Conservation (phyloP, 192 early-diverging fungal genomes). For the Geosiphon pyriformis region DNA sequence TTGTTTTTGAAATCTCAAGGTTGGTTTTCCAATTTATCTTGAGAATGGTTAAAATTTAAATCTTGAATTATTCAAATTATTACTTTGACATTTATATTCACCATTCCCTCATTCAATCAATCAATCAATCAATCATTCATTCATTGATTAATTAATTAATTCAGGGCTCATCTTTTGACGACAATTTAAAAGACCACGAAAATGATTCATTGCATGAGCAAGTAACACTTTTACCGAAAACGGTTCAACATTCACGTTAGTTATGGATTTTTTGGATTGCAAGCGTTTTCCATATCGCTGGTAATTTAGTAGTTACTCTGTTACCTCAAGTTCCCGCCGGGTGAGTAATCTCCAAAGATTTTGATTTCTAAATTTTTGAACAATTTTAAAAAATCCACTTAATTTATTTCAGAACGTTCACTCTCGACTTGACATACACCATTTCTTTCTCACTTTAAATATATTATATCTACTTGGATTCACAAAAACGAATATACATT, state of each 20-base stretch:
- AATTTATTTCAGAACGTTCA: not conserved
- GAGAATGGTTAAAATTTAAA: too few relatives aligned
- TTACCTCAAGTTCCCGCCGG: too few relatives aligned
- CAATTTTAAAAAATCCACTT: too few relatives aligned
- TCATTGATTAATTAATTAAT: too few relatives aligned
- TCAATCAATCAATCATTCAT: not conserved
- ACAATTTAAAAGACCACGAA: not conserved
- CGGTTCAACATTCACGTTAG: not conserved
- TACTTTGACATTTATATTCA: not conserved
- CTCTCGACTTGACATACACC: not conserved
- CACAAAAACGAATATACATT: conserved; percentile 12
- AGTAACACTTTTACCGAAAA: not conserved
- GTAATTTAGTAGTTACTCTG: not conserved
- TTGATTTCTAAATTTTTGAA: not conserved
- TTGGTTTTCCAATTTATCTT: not conserved
- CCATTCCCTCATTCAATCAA: not conserved
- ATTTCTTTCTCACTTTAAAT: not conserved
- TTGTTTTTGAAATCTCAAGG: conserved; percentile 8
- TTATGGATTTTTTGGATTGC: conserved; percentile 1
- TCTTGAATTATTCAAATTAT: not conserved
- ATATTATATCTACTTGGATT: conserved; percentile 7
- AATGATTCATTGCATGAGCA: not conserved
- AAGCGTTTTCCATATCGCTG: not conserved
- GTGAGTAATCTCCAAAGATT: not conserved
- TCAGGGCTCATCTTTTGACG: not conserved